Evolutionary conservation across 148 eudicot species (phyloP).

Genomic region (Rhododendron mucronatum): DNA sequence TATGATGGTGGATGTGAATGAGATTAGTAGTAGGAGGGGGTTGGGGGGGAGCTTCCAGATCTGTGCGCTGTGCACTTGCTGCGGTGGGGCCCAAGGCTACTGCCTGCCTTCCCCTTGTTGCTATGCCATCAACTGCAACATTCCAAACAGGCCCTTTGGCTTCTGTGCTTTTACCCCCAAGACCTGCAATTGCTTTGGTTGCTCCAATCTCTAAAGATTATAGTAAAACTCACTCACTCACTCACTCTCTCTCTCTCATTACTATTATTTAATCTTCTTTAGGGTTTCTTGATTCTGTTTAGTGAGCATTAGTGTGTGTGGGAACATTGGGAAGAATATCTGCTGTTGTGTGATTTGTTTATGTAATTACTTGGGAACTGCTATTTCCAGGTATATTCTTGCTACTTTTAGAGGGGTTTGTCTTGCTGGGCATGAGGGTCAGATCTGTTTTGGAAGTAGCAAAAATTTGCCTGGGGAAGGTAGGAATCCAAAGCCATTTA

Average conservation of each 20-base stretch:
- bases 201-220: conserved; percentile 35
- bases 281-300: background rate
- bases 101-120: conserved; percentile 93
- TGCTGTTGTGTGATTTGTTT: background rate
- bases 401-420: conserved; percentile 22
- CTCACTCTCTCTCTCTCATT: background rate
- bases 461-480: conserved; percentile 43
- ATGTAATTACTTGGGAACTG: conserved; percentile 28
- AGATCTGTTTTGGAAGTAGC: conserved; percentile 22
- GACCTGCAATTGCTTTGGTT: conserved; percentile 88
- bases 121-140: conserved; percentile 95
- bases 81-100: conserved; percentile 59
- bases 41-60: conserved; percentile 75
- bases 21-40: conserved; percentile 74
- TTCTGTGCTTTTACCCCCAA: conserved; percentile 86
- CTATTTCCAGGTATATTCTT: conserved; percentile 46
- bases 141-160: conserved; percentile 93
- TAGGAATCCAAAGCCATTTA: background rate
- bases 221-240: background rate
- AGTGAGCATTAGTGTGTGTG: background rate
- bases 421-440: background rate
- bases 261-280: background rate
- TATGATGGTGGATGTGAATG: conserved; percentile 39
- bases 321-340: background rate
- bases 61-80: conserved; percentile 87